Evolutionary conservation across 305 asterid genomes (phyloP).

Genomic region (Solanum hybrid): DNA sequence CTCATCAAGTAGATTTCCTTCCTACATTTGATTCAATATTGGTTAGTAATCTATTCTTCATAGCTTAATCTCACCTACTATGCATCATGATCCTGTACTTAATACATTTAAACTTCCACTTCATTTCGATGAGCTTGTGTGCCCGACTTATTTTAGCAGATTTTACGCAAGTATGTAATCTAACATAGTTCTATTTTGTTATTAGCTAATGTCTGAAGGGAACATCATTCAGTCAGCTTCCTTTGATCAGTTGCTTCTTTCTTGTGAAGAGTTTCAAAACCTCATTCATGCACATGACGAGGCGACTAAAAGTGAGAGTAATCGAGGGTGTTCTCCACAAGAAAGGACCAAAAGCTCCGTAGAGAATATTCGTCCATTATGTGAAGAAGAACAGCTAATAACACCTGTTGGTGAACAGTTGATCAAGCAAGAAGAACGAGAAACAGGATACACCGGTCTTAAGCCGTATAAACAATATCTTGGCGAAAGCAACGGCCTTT

Average conservation of each 20-base stretch:
- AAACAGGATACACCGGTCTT: constrained; percentile 8
- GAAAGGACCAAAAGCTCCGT: background rate
- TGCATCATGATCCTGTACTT: background rate
- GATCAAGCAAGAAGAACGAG: constrained; percentile 13
- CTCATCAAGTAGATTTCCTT: constrained; percentile 23
- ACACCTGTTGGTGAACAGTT: constrained; percentile 7
- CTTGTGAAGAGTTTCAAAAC: constrained; percentile 10
- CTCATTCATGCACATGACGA: constrained; percentile 7
- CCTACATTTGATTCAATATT: constrained; percentile 14
- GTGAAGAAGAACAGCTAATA: background rate
- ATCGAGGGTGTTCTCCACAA: background rate
- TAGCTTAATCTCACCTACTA: background rate
- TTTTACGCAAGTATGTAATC: background rate
- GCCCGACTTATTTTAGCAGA: background rate
- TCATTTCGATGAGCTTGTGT: background rate
- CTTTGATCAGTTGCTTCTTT: constrained; percentile 2
- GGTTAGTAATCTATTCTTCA: background rate
- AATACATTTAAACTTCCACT: background rate
- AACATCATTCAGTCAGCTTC: constrained; percentile 7
- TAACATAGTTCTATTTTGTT: background rate
- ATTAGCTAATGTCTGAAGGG: constrained; percentile 15
- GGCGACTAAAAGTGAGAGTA: background rate
- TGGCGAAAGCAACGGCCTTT: constrained; percentile 5
- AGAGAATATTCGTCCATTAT: background rate
- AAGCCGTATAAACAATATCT: constrained; percentile 14